Conservation (phyloP, 2,329 filamentous ascomycete genomes). For the Aspergillus bombycis region DNA sequence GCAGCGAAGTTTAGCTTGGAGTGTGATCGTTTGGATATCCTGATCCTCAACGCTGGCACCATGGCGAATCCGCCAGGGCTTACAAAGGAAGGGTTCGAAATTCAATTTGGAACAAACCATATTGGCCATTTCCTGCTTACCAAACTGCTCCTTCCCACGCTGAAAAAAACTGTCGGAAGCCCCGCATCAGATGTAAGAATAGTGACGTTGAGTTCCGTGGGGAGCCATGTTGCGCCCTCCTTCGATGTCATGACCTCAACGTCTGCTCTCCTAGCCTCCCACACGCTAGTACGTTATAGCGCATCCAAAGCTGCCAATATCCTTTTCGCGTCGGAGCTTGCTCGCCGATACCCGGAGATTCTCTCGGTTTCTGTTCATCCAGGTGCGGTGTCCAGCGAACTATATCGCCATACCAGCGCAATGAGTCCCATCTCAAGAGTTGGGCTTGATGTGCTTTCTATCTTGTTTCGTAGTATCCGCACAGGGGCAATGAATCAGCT, state of each 20-base stretch:
- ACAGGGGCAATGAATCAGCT: constrained; percentile 47
- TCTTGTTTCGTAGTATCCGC: constrained; percentile 35
- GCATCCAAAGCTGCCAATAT: constrained; percentile 57
- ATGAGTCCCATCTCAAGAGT: constrained; percentile 28
- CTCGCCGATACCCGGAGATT: constrained; percentile 48
- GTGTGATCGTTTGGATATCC: constrained; percentile 47
- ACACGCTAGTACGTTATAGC: constrained; percentile 52
- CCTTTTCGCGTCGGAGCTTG: constrained; percentile 51
- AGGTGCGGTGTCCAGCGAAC: constrained; percentile 47
- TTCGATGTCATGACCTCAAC: constrained; percentile 44
- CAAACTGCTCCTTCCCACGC: constrained; percentile 46
- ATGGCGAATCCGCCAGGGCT: constrained; percentile 45
- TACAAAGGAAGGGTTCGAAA: constrained; percentile 48
- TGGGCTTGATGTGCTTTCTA: constrained; percentile 22
- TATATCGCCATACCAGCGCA: constrained; percentile 40
- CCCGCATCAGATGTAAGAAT: constrained; percentile 38
- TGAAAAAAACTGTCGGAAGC: constrained; percentile 39
- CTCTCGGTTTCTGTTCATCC: constrained; percentile 55
- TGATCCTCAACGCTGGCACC: constrained; percentile 53
- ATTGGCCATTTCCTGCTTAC: constrained; percentile 51
- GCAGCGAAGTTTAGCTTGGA: constrained; percentile 46
- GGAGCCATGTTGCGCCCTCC: constrained; percentile 36
- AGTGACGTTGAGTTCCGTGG: constrained; percentile 43
- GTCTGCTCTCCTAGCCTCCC: constrained; percentile 33
- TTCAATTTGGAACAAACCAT: constrained; percentile 53